Percentiles rank a stretch among this genome's conserved stretches.
Conservation (phyloP, 2,329 filamentous ascomycete genomes). For the Sporothrix brasiliensis region DNA sequence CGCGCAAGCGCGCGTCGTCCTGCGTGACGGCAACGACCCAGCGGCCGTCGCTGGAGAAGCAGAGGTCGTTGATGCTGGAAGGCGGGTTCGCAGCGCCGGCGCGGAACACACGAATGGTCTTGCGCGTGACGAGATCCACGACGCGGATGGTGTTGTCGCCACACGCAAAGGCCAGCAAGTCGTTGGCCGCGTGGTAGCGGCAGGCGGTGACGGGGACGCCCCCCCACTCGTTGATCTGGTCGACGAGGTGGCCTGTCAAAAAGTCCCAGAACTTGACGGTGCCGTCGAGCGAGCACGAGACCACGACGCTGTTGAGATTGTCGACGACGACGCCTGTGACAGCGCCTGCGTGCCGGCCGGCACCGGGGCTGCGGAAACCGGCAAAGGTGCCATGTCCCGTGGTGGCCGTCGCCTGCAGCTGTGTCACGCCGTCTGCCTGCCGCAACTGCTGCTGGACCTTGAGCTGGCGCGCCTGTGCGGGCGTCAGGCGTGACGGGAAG, state of each 20-base stretch:
- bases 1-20: slow-evolving; percentile 76
- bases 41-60: slow-evolving; percentile 88
- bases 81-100: slow-evolving; percentile 54
- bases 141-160: slow-evolving; percentile 86
- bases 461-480: slow-evolving; percentile 75
- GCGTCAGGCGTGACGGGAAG: slow-evolving; percentile 79
- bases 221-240: slow-evolving; percentile 80
- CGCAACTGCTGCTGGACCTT: slow-evolving; percentile 67
- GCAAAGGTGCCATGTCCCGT: slow-evolving; percentile 38
- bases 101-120: slow-evolving; percentile 91
- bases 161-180: slow-evolving; percentile 85
- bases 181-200: slow-evolving; percentile 79
- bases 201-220: slow-evolving; percentile 70
- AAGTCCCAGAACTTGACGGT: slow-evolving; percentile 99
- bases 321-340: slow-evolving; percentile 89
- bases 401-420: slow-evolving; percentile 52
- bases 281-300: slow-evolving; percentile 87
- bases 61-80: slow-evolving; percentile 70
- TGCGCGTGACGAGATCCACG: slow-evolving; percentile 86
- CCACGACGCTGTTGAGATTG: slow-evolving; percentile 80
- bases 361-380: slow-evolving; percentile 46
- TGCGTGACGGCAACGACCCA: slow-evolving; percentile 90
- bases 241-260: slow-evolving; percentile 72
- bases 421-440: slow-evolving; percentile 58
- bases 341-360: slow-evolving; percentile 76